phyloP scores from a whole-genome alignment of 2,329 filamentous ascomycete species.

The Diaporthe aspalathi region DNA sequence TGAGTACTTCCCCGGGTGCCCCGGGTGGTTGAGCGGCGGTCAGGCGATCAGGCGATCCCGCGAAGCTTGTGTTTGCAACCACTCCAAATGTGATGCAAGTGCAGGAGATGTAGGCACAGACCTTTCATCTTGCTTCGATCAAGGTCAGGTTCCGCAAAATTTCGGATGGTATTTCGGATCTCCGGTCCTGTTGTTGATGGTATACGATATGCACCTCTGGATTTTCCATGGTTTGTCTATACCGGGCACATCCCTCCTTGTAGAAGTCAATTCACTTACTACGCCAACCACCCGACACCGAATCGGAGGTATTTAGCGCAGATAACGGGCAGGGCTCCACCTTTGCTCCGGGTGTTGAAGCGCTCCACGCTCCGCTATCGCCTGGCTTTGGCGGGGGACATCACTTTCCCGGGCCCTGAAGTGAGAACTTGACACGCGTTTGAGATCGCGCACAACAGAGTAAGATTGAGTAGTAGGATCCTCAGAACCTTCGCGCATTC shows the following conservation, averaged over 20 bases:
- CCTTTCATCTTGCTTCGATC: not conserved
- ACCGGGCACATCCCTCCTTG: not conserved
- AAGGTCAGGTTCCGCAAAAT: not conserved
- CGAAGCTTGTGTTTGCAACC: constrained; percentile 11
- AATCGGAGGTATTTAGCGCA: constrained; percentile 1
- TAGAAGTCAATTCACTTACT: not conserved
- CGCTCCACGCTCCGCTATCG: constrained; percentile 37
- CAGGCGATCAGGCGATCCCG: constrained; percentile 9
- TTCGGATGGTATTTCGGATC: too few relatives aligned
- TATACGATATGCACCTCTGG: not conserved
- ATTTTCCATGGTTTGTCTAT: not conserved
- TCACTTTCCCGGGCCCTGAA: not conserved
- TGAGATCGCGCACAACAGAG: too few relatives aligned
- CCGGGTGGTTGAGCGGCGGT: too few relatives aligned
- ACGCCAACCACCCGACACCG: not conserved
- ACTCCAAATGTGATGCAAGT: not conserved
- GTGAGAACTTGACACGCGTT: not conserved
- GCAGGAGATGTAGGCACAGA: not conserved
- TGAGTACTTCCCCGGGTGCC: too few relatives aligned
- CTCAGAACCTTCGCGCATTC: not conserved
- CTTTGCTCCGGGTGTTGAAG: not conserved
- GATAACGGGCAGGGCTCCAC: not conserved
- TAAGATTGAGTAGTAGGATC: too few relatives aligned
- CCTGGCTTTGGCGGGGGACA: not conserved
- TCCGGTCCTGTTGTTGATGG: not conserved